phyloP scores from a whole-genome alignment of 495 filamentous ascomycete species.

The Penicillium ucsense region DNA sequence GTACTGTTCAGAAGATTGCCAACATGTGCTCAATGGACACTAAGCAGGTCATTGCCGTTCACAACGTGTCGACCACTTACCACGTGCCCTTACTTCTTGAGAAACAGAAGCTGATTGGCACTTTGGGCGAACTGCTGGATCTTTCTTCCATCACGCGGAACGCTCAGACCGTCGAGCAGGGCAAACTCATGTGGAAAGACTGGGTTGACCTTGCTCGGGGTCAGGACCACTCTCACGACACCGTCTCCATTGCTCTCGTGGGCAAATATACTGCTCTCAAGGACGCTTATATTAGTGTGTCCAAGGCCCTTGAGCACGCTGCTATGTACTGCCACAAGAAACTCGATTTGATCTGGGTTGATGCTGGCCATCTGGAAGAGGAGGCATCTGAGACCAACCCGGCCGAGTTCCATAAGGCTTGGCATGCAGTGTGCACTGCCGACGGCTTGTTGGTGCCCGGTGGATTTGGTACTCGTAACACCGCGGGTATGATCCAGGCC shows the following conservation, averaged over 20 bases:
- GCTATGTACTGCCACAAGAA: slow-evolving; percentile 79
- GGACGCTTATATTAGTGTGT: slow-evolving; percentile 75
- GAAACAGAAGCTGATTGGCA: slow-evolving; percentile 59
- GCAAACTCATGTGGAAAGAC: slow-evolving; percentile 57
- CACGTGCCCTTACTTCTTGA: slow-evolving; percentile 87
- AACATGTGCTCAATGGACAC: slow-evolving; percentile 44
- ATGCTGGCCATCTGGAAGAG: slow-evolving; percentile 72
- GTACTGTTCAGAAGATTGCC: slow-evolving; percentile 82
- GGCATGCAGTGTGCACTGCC: slow-evolving; percentile 68
- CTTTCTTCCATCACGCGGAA: slow-evolving; percentile 7
- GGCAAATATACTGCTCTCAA: slow-evolving; percentile 82
- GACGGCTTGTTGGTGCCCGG: slow-evolving; percentile 52
- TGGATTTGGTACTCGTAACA: slow-evolving; percentile 77
- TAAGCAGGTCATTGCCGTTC: slow-evolving; percentile 75
- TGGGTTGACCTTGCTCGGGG: slow-evolving; percentile 61
- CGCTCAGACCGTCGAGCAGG: slow-evolving; percentile 41
- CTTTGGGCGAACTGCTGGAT: slow-evolving; percentile 35
- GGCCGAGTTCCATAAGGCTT: slow-evolving; percentile 76
- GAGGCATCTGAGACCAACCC: slow-evolving; percentile 53
- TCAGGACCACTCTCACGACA: slow-evolving; percentile 50
- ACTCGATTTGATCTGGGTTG: slow-evolving; percentile 73
- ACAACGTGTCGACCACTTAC: slow-evolving; percentile 78
- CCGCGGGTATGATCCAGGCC: slow-evolving; percentile 78
- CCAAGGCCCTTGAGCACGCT: slow-evolving; percentile 81
- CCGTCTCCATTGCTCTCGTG: slow-evolving; percentile 76